Evolutionary conservation across 2,329 filamentous ascomycete genomes (phyloP), one percentile per base, ranked within the genome.

Genomic region (Arthrobotrys entomopaga): DNA sequence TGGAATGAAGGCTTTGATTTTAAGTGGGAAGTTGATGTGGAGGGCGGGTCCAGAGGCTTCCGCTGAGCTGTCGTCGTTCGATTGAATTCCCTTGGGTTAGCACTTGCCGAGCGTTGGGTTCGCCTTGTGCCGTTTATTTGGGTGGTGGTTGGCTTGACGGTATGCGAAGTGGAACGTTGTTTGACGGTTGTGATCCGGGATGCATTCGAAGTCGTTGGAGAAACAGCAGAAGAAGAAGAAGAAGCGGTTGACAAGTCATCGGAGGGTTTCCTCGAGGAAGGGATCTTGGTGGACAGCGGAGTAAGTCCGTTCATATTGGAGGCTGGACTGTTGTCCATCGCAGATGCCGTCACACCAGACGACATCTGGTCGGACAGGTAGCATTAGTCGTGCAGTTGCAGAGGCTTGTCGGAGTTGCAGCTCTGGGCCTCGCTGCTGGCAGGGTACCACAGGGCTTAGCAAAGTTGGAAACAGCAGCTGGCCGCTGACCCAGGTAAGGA

Each of bases 271-370:
- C 46, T 20, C 13, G 50, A 65, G 53, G 48, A 29, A 19, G 48
- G 49, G 59, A 65, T 48, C 20, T 63, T 57, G 20, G 66, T 71
- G 38, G 67, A 65, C 8, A 72, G 42, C 49, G 61, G 66, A 64
- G 67, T 10, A 42, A 54, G 48, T 52, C 67, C 67, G 49, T 72
- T 72, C 60, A 72, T 72, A 65, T 60, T 34, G 60, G 60, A 48
- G 34, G 60, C 60, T 49, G 67, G 67, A 72, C 67, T 64, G 50
- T 65, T 57, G 67, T 72, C 67, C 67, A 43, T 65, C 50, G 67
- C 60, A 65, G 67, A 72, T 72, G 67, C 67, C 67, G 67, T 72
- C 67, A 72, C 67, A 72, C 67, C 67, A 72, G 67, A 72, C 67
- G 67, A 72, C 67, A 72, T 72, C 67, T 65, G 67, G 67, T 54